These are phyloP conservation scores for Mycotypha africana DNA, from an alignment of 371 early-diverging fungal genomes.

Conservation along the genomic window DNA sequence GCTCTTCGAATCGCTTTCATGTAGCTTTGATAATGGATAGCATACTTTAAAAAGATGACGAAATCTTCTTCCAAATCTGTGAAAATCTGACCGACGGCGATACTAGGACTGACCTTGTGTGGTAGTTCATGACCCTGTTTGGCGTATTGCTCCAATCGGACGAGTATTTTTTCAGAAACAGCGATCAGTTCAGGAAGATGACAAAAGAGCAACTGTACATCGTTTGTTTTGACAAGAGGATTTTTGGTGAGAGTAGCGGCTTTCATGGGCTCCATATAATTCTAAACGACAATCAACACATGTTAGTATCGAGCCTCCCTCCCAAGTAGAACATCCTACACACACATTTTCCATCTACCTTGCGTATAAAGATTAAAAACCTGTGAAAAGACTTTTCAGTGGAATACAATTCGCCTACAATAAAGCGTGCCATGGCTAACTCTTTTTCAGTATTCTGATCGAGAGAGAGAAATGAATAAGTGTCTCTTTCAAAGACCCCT, in stretches of 20 bases:
- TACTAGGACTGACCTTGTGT: not conserved
- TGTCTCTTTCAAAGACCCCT: too few species aligned
- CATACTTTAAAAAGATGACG: slow-evolving; percentile 36
- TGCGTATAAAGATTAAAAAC: slow-evolving; percentile 23
- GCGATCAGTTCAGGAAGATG: slow-evolving; percentile 23
- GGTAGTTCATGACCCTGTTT: not conserved
- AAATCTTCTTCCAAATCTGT: slow-evolving; percentile 22
- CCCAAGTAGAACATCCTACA: too few species aligned
- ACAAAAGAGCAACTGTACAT: slow-evolving; percentile 28
- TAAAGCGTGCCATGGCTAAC: slow-evolving; percentile 12
- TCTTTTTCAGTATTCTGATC: slow-evolving; percentile 1
- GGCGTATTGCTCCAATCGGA: slow-evolving; percentile 3
- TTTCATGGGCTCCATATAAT: slow-evolving; percentile 35
- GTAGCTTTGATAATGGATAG: slow-evolving; percentile 34
- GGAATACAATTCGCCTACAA: slow-evolving; percentile 12
- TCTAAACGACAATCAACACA: slow-evolving; percentile 6
- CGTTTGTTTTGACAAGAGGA: slow-evolving; percentile 22
- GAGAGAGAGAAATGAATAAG: too few species aligned
- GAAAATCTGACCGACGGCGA: slow-evolving; percentile 21
- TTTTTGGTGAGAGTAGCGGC: slow-evolving; percentile 15
- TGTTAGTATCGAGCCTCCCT: not conserved
- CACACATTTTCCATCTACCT: slow-evolving; percentile 18
- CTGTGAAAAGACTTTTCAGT: slow-evolving; percentile 30
- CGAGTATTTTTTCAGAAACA: not conserved
- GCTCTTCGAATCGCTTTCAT: slow-evolving; percentile 29